Evolutionary conservation across 257 asterid genomes (phyloP).

Genomic region (Mentha longifolia): DNA sequence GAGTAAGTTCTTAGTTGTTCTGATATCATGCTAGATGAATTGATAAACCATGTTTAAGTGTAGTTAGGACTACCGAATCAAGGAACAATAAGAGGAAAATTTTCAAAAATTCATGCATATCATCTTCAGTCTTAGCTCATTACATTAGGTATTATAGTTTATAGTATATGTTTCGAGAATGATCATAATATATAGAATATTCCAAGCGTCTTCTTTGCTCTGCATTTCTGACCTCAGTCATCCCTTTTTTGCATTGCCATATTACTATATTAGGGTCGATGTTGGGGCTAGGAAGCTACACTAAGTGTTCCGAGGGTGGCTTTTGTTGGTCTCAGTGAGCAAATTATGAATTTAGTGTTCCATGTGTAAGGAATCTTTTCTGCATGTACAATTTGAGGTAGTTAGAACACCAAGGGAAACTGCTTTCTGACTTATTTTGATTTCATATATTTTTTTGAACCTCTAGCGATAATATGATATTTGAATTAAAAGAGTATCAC

Average conservation of each 20-base stretch:
- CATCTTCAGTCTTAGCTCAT: no score
- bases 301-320: neutral
- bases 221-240: neutral
- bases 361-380: neutral
- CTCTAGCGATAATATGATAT: neutral
- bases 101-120: no score
- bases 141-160: no score
- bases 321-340: neutral
- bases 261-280: neutral
- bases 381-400: neutral
- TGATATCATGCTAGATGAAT: neutral
- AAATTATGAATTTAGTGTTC: neutral
- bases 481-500: neutral
- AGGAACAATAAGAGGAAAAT: neutral
- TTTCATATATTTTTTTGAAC: neutral
- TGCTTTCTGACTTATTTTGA: neutral
- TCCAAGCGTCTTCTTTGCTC: neutral
- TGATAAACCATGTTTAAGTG: neutral
- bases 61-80: neutral
- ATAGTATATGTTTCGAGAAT: no score
- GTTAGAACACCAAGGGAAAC: neutral
- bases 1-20: constrained; percentile 8
- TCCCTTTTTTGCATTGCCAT: neutral
- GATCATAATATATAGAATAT: no score
- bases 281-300: neutral